These are phyloP conservation scores for Jaapia argillacea DNA, from an alignment of 768 basidiomycete species.

Conservation along the genomic window DNA sequence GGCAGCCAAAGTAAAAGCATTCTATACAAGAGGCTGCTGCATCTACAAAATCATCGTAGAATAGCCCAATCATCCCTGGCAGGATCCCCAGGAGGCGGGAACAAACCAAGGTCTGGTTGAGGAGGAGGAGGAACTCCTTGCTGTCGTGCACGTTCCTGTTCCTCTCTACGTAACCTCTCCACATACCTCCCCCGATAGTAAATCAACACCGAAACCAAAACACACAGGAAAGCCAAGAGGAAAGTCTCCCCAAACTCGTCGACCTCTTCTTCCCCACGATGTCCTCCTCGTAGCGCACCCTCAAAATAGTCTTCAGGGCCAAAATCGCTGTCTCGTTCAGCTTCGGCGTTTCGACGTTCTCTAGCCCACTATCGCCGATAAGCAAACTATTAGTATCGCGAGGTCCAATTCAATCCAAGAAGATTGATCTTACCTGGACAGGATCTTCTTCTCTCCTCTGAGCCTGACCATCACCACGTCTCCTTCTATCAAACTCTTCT, in stretches of 20 bases:
- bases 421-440: conserved; percentile 46
- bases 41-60: conserved; percentile 27
- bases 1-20: neutral
- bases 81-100: conserved; percentile 56
- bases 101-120: conserved; percentile 34
- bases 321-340: conserved; percentile 64
- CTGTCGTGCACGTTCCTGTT: conserved; percentile 26
- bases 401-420: neutral
- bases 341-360: conserved; percentile 60
- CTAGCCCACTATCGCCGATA: conserved; percentile 66
- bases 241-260: conserved; percentile 78
- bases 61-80: conserved; percentile 60
- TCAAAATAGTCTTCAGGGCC: conserved; percentile 82
- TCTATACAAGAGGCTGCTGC: no score
- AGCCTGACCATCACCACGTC: conserved; percentile 21
- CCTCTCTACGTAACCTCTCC: conserved; percentile 59
- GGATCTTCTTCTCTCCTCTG: conserved; percentile 56
- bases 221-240: conserved; percentile 63
- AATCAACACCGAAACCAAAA: conserved; percentile 63
- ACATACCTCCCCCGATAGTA: conserved; percentile 75
- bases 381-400: neutral
- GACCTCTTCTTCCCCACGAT: conserved; percentile 49
- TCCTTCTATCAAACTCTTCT: conserved; percentile 58
- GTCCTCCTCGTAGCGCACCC: conserved; percentile 45
- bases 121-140: conserved; percentile 16